phyloP scores from a whole-genome alignment of 768 basidiomycete genomes.

The Tylopilus cervinicoccineus region DNA sequence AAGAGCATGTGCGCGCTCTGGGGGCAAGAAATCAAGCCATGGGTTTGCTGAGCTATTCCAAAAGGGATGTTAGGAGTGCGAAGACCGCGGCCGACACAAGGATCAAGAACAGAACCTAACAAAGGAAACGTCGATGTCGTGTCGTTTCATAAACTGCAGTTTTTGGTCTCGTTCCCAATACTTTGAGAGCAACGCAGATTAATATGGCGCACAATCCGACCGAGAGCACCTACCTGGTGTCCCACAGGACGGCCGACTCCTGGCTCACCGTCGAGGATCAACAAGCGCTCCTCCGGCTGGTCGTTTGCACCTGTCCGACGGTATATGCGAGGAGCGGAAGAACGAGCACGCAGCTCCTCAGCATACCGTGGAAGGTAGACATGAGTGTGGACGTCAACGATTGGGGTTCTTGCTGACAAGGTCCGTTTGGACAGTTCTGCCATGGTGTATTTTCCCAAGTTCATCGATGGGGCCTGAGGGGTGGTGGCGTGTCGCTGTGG shows the following conservation, averaged over 20 bases:
- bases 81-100: constrained; percentile 2
- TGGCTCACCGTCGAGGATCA: constrained; percentile 79
- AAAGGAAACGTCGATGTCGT: constrained; percentile 75
- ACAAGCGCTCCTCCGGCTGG: constrained; percentile 57
- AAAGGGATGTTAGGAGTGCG: constrained; percentile 14
- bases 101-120: constrained; percentile 49
- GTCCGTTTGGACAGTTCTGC: constrained; percentile 20
- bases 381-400: constrained; percentile 86
- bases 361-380: constrained; percentile 81
- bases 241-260: constrained; percentile 78
- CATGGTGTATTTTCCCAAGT: constrained; percentile 23
- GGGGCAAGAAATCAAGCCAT: constrained; percentile 84
- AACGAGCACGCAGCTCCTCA: constrained; percentile 59
- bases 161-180: constrained; percentile 82
- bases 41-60: constrained; percentile 74
- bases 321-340: constrained; percentile 64
- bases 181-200: constrained; percentile 27
- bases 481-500: constrained; percentile 7
- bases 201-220: constrained; percentile 1
- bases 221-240: constrained; percentile 47
- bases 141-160: constrained; percentile 79
- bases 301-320: constrained; percentile 40
- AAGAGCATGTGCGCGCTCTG: constrained; percentile 59
- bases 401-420: constrained; percentile 29
- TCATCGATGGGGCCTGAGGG: constrained; percentile 32